Evolutionary conservation across 225 moss, liverwort and hornwort genomes (phyloP).

Genomic region (Pleurozium schreberi): DNA sequence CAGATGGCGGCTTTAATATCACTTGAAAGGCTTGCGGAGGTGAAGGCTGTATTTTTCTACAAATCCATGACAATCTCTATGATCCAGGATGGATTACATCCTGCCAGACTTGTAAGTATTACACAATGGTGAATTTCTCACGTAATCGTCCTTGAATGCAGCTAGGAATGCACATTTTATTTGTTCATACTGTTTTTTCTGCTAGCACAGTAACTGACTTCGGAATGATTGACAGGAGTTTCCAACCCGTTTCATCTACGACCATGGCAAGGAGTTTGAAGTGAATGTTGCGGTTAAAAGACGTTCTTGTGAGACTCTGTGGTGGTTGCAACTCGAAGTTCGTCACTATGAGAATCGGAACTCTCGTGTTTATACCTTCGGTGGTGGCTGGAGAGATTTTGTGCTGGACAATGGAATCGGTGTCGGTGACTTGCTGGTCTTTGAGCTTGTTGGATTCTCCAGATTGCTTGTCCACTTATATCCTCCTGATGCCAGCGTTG

Average conservation of each 20-base stretch:
- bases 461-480: slow-evolving; percentile 4
- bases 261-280: neutral
- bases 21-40: neutral
- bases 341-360: neutral
- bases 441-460: neutral
- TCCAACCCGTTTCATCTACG: neutral
- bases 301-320: neutral
- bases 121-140: neutral
- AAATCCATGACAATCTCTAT: neutral
- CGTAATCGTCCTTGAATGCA: neutral
- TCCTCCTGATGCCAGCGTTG: neutral
- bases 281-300: neutral
- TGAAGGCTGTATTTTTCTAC: neutral
- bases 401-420: neutral
- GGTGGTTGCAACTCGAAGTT: neutral
- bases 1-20: neutral
- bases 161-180: too few species aligned
- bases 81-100: neutral
- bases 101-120: neutral
- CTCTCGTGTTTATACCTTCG: neutral
- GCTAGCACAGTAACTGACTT: neutral
- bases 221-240: neutral
- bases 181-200: neutral
- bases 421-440: neutral
- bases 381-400: neutral